Evolutionary conservation across 805 yeast species (phyloP).

Genomic region (Spathaspora boniae): DNA sequence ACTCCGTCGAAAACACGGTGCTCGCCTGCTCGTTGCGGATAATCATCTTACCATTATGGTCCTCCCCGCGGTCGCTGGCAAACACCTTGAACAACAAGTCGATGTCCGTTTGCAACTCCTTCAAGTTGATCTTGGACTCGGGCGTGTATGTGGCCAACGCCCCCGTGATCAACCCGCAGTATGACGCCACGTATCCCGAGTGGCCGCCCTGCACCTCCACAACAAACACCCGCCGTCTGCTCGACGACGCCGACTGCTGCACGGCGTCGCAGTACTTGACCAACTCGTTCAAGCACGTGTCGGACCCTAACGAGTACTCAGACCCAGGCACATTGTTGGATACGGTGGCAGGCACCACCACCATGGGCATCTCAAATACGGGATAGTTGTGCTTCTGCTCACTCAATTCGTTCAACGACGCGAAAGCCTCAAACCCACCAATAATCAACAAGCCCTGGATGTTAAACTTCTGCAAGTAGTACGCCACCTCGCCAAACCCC

Average conservation of each 20-base stretch:
- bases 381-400: constrained; percentile 60
- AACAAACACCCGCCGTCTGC: constrained; percentile 74
- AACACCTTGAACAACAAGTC: constrained; percentile 56
- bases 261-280: constrained; percentile 75
- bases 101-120: constrained; percentile 63
- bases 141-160: constrained; percentile 76
- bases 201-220: constrained; percentile 87
- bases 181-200: constrained; percentile 74
- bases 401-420: constrained; percentile 65
- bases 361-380: constrained; percentile 73
- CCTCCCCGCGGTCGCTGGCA: constrained; percentile 59
- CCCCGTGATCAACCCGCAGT: constrained; percentile 66
- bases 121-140: constrained; percentile 61
- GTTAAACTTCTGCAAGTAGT: constrained; percentile 62
- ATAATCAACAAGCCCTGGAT: constrained; percentile 70
- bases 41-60: constrained; percentile 66
- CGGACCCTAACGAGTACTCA: constrained; percentile 72
- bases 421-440: constrained; percentile 82
- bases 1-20: constrained; percentile 61
- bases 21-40: constrained; percentile 67
- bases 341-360: constrained; percentile 73
- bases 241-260: constrained; percentile 74
- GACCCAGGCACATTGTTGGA: constrained; percentile 83
- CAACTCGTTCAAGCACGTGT: constrained; percentile 69
- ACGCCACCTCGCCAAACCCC: constrained; percentile 70